Evolutionary conservation across 106 monocot genomes (phyloP).

Genomic region (Dendrobium huoshanense): DNA sequence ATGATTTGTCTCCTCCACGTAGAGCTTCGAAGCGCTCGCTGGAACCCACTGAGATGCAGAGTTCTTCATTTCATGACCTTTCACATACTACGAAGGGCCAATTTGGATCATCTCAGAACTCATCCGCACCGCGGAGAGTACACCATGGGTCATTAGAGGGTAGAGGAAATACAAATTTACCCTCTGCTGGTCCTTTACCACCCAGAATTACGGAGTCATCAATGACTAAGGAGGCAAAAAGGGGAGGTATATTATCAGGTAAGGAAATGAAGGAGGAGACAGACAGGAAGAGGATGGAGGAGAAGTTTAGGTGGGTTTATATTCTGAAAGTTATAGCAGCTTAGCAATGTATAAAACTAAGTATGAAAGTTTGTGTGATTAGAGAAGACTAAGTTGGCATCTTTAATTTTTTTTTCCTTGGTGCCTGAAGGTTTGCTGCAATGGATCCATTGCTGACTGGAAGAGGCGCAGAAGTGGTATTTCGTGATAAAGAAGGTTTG

Average conservation of each 20-base stretch:
- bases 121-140: not conserved
- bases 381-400: not conserved
- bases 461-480: conserved; percentile 62
- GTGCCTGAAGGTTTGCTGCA: conserved; percentile 40
- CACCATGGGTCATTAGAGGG: not conserved
- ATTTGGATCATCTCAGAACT: not conserved
- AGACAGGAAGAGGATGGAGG: conserved; percentile 49
- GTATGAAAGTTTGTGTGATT: not conserved
- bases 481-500: conserved; percentile 56
- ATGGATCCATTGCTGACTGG: conserved; percentile 49
- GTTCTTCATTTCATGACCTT: not conserved
- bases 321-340: not conserved
- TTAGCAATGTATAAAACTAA: not conserved
- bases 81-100: not conserved
- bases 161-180: not conserved
- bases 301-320: conserved; percentile 26
- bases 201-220: conserved; percentile 24
- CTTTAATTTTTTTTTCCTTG: not conserved
- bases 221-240: conserved; percentile 19
- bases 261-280: conserved; percentile 46
- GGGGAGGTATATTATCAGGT: conserved; percentile 40
- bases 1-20: conserved; percentile 26
- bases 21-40: conserved; percentile 1
- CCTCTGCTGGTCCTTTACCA: conserved; percentile 24
- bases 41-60: not conserved